Base-by-base conservation (phyloP, 345 rosid species). In the Citrus glauca region DNA sequence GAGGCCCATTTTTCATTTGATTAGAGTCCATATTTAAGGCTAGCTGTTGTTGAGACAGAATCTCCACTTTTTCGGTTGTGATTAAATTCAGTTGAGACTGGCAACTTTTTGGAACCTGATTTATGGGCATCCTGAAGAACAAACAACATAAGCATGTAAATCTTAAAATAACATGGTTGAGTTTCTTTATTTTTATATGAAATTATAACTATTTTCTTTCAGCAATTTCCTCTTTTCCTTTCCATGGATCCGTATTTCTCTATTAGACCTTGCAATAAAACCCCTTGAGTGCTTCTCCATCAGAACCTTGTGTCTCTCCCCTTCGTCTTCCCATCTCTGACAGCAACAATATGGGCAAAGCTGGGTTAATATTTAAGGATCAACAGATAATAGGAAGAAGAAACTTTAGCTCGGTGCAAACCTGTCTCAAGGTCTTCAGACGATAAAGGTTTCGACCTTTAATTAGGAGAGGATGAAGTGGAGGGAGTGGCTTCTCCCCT, bases 221-320 rank as follows among this genome's bases (percentile, higher is more conserved):
- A 42, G 74, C 24, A 76, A 35, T 80, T 82, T 86, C 84, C 82
- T 82, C 72, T 27, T 79, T 74, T 80, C 84, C 78, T 89, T 90
- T n/a, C 79, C 85, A 61, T 66, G 80, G 38, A 90, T 37, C 45
- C 92, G 79, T 27, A 72, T 78, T 82, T 85, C 87, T 82, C 88
- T 86, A 50, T 79, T 55, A 24, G 85, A 82, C 77, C 91, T 85
- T 63, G 92, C 94, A 57, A 86, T 50, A 57, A 83, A 84, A 42
- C 92, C 92, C 82, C 91, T 87, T 1, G 77, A 83, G 77, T 90
- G 92, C 87, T 90, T 90, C 74, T 89, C 91, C 88, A 78, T 81
- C 80, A 89, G 77, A 81, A 77, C 69, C 40, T 72, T 87, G n/a
- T 42, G 71, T 84, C 92, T 87, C 77, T 85, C 76, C 13, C 71